Base-by-base conservation (phyloP, 108 stramenopile species). In the Nitzschia inconspicua region DNA sequence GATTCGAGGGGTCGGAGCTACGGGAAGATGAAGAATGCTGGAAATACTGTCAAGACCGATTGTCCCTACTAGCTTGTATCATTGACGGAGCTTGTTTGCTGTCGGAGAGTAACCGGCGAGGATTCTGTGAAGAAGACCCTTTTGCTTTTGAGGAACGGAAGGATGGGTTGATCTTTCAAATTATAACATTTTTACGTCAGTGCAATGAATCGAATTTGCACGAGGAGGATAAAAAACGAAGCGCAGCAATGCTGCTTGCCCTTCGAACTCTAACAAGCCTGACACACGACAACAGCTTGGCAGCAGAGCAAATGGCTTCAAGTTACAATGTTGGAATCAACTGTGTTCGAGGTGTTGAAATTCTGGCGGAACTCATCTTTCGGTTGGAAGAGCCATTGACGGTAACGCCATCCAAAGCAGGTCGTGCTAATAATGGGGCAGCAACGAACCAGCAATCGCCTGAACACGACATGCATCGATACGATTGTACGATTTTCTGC, bases 31-130 rank as follows among this genome's bases (percentile, higher is more conserved):
- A 44, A n/a, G 52, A 20, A 42, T 83, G 80, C 41, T 50, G 68
- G 20, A 3, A 55, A 0, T 74, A 80, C 39, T 66, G 83, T 14
- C 77, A 77, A 27, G 31, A 64, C 37, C 60, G 81, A 41, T 59
- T 79, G 29, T 56, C 66, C 10, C 25, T 72, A 14, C 72, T 93
- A 9, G 83, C 83, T 7, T 71, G 67, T 26, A 41, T 89, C 13
- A 68, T 88, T 24, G 91, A 92, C 61, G 77, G 77, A 39, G 73
- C 85, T 26, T 92, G 86, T 54, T 76, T 86, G 23, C 65, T 89
- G 2, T 66, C 73, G 63, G 73, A 41, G 31, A 44, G 43, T 31
- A 80, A 74, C 75, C 87, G 63, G 43, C n/a, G 56, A 63, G 22
- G 58, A 57, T 57, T 80, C 63, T 70, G 63, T 28, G 53, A 59